Percentiles rank a stretch among this genome's conserved stretches.
Conservation (phyloP, 2,329 filamentous ascomycete genomes). For the Xylariaceae sp. region DNA sequence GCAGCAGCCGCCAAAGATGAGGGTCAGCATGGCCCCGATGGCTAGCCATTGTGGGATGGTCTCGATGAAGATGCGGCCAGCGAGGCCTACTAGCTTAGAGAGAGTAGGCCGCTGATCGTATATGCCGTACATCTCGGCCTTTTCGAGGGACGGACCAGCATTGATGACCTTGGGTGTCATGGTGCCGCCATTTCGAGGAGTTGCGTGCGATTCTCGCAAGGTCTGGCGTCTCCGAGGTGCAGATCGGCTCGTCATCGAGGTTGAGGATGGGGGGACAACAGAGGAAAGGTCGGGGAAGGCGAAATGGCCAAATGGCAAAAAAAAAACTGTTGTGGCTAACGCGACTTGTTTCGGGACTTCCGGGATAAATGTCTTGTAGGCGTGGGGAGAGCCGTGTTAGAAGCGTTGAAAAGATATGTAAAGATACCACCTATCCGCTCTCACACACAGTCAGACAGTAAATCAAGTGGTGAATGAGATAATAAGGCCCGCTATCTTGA, state of each 20-base stretch:
- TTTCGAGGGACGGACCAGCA: slow-evolving; percentile 55
- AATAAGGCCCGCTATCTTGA: not conserved
- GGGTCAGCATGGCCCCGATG: slow-evolving; percentile 68
- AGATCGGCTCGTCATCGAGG: slow-evolving; percentile 47
- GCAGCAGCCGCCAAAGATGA: slow-evolving; percentile 96
- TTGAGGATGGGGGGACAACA: slow-evolving; percentile 27
- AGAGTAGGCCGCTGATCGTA: slow-evolving; percentile 54
- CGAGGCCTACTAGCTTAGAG: slow-evolving; percentile 53
- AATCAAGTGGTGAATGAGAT: not conserved
- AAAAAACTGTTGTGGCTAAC: slow-evolving; percentile 10
- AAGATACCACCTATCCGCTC: not conserved
- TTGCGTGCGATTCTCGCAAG: slow-evolving; percentile 48
- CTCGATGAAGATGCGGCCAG: slow-evolving; percentile 57
- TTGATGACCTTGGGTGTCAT: slow-evolving; percentile 55
- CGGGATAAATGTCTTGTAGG: not conserved
- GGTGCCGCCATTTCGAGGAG: slow-evolving; percentile 42
- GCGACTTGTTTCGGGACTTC: slow-evolving; percentile 17
- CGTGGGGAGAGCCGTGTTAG: not conserved
- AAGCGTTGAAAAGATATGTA: not conserved
- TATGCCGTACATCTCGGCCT: slow-evolving; percentile 58
- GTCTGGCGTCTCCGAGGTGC: slow-evolving; percentile 48
- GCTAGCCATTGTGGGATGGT: slow-evolving; percentile 66
- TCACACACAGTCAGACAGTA: not conserved
- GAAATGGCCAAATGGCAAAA: too few species aligned
- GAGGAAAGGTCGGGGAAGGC: slow-evolving; percentile 9